Conservation (phyloP, 768 basidiomycete genomes). For the Pilatotrama ljubarskyi region DNA sequence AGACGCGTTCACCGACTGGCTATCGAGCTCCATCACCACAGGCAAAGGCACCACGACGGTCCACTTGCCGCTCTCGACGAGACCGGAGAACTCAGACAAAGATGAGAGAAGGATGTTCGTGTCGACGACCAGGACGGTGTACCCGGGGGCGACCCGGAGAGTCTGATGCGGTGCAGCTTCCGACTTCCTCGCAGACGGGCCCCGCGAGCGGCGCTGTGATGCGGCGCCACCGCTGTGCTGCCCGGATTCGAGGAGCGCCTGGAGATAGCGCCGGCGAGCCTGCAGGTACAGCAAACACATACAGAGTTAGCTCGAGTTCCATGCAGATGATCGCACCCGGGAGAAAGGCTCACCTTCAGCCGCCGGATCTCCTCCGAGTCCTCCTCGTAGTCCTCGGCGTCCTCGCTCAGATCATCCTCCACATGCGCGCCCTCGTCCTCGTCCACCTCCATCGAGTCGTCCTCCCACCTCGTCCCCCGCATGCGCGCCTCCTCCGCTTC, state of each 20-base stretch:
- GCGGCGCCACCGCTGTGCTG: slow-evolving; percentile 34
- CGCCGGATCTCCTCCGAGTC: slow-evolving; percentile 74
- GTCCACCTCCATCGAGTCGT: slow-evolving; percentile 72
- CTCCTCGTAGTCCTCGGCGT: slow-evolving; percentile 56
- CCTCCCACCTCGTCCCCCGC: slow-evolving; percentile 62
- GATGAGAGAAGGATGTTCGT: slow-evolving; percentile 94
- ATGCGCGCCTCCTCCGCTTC: slow-evolving; percentile 63
- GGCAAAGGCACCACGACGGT: slow-evolving; percentile 90
- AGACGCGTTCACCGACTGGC: slow-evolving; percentile 65
- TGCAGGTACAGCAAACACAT: slow-evolving; percentile 31
- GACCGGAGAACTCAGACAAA: slow-evolving; percentile 63
- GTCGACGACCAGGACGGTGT: slow-evolving; percentile 88
- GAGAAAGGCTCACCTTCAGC: slow-evolving; percentile 62
- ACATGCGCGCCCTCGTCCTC: slow-evolving; percentile 50
- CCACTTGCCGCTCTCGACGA: slow-evolving; percentile 83
- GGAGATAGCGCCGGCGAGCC: slow-evolving; percentile 76
- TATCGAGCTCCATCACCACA: slow-evolving; percentile 96
- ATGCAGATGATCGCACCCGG: slow-evolving; percentile 5
- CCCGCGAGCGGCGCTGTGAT: slow-evolving; percentile 29
- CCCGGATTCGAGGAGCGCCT: slow-evolving; percentile 57
- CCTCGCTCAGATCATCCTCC: slow-evolving; percentile 46
- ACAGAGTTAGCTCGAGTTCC: slow-evolving; percentile 18
- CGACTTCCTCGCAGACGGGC: slow-evolving; percentile 33
- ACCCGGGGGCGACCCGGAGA: slow-evolving; percentile 73
- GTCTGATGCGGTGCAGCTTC: slow-evolving; percentile 36